Conservation (phyloP, 2,329 filamentous ascomycete genomes). For the Aspergillus pseudonomiae region DNA sequence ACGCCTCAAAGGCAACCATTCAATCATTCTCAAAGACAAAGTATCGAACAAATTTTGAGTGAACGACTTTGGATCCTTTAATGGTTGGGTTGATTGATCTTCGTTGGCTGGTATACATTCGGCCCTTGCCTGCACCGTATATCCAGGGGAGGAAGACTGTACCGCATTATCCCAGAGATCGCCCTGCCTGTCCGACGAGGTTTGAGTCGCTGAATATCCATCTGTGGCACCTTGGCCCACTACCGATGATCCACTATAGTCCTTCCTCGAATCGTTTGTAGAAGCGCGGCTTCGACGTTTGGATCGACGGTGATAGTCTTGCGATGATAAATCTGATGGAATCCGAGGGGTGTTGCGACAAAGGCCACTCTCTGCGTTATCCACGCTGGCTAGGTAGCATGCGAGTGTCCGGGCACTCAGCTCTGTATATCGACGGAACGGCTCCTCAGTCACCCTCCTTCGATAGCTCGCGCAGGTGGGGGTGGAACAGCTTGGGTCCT, state of each 20-base stretch:
- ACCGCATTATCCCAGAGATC: neutral
- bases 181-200: neutral
- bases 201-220: neutral
- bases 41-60: conserved; percentile 61
- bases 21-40: conserved; percentile 47
- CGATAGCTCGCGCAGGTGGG: conserved; percentile 81
- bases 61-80: conserved; percentile 64
- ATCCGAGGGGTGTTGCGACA: conserved; percentile 56
- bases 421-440: conserved; percentile 76
- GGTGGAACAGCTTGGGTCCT: conserved; percentile 67
- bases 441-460: conserved; percentile 67
- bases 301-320: conserved; percentile 31
- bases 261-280: conserved; percentile 8
- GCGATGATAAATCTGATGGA: conserved; percentile 29
- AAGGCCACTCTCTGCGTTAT: conserved; percentile 71
- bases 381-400: conserved; percentile 76
- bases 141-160: neutral
- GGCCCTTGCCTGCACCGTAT: conserved; percentile 11
- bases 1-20: conserved; percentile 50
- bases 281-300: conserved; percentile 35
- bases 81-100: conserved; percentile 27
- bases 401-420: conserved; percentile 82
- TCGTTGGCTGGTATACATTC: conserved; percentile 24
- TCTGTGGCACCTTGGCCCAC: neutral
- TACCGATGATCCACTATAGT: conserved; percentile 6